Evolutionary conservation across 192 early-diverging fungal species (phyloP).

Genomic region (Diversispora epigaea): DNA sequence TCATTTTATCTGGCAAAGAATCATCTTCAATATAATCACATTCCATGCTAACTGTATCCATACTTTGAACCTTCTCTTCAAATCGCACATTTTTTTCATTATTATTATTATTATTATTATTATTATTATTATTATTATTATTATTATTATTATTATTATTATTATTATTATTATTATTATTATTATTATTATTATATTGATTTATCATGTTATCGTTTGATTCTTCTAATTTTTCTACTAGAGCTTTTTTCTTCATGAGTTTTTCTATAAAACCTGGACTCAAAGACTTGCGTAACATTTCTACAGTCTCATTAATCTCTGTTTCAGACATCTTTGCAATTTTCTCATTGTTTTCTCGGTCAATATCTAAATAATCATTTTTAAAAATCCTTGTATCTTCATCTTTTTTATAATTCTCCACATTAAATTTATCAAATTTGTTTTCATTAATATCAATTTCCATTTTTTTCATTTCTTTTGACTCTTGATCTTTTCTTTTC

Average conservation of each 20-base stretch:
- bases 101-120: conserved; percentile 33
- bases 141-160: conserved; percentile 27
- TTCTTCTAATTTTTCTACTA: conserved; percentile 33
- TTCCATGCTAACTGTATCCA: conserved; percentile 18
- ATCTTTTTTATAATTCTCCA: conserved; percentile 23
- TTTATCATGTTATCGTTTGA: neutral
- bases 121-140: conserved; percentile 30
- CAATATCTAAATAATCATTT: conserved; percentile 47
- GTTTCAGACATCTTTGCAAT: conserved; percentile 65
- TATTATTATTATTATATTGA: conserved; percentile 34
- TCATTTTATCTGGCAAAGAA: conserved; percentile 41
- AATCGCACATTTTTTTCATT: conserved; percentile 33
- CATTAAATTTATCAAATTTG: conserved; percentile 23
- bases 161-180: conserved; percentile 16
- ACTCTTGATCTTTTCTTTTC: neutral
- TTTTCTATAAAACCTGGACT: conserved; percentile 65
- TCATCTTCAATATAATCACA: conserved; percentile 39
- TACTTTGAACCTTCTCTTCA: conserved; percentile 32
- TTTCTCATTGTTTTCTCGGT: conserved; percentile 52
- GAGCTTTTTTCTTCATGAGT: conserved; percentile 45
- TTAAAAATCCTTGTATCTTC: neutral
- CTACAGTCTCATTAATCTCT: conserved; percentile 69
- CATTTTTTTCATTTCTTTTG: neutral
- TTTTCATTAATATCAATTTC: no score
- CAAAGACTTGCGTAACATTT: conserved; percentile 63